These are phyloP conservation scores for Thalassiosira profunda DNA, from an alignment of 108 stramenopile genomes.

Conservation along the genomic window DNA sequence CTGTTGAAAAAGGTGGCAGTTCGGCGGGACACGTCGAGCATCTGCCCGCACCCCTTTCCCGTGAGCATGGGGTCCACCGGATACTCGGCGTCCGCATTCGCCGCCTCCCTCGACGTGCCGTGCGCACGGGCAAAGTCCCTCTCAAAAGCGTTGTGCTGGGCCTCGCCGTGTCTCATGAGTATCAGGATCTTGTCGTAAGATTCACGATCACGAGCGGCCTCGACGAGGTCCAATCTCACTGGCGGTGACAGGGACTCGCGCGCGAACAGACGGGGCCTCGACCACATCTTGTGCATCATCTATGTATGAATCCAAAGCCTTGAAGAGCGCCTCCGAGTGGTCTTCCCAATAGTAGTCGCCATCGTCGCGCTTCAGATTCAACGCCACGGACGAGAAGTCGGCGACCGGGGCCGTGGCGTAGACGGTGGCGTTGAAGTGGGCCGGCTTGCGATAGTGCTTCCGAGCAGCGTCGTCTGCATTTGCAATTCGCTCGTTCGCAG, in stretches of 20 bases:
- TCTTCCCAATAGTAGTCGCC: conserved; percentile 53
- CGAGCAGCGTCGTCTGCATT: no score
- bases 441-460: neutral
- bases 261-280: neutral
- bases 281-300: conserved; percentile 7
- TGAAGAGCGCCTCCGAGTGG: conserved; percentile 34
- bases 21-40: conserved; percentile 36
- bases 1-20: conserved; percentile 50
- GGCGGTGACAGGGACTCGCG: conserved; percentile 17
- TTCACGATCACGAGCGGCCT: conserved; percentile 37
- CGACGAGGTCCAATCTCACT: conserved; percentile 41
- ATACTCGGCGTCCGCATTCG: conserved; percentile 39
- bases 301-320: conserved; percentile 18
- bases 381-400: conserved; percentile 30
- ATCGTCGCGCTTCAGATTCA: conserved; percentile 39
- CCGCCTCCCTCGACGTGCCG: conserved; percentile 34
- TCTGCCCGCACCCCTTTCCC: conserved; percentile 48
- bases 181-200: conserved; percentile 49
- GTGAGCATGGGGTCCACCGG: conserved; percentile 50
- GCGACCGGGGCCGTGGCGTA: conserved; percentile 10
- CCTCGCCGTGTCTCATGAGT: conserved; percentile 48
- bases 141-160: conserved; percentile 47
- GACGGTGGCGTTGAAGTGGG: conserved; percentile 35
- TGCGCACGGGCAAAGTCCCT: conserved; percentile 33
- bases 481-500: conserved; percentile 10